A percentile compares a stretch with the other conserved stretches of the same genome.
Conservation (phyloP, 148 eudicot genomes). For the Heliamphora exappendiculata region DNA sequence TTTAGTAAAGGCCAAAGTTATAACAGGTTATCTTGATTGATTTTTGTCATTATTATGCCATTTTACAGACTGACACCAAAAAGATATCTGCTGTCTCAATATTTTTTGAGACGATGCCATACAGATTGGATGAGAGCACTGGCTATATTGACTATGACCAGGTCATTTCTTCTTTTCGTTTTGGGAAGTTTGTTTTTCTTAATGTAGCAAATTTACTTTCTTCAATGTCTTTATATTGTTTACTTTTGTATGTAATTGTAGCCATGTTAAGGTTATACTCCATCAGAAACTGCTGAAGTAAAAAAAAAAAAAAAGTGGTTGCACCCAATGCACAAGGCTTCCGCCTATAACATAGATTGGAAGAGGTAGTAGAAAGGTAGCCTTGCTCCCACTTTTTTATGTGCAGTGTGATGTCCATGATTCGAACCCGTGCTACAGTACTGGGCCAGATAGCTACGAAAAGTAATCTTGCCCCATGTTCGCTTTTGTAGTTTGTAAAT, state of each 20-base stretch:
- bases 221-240: neutral
- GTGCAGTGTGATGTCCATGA: too few species aligned
- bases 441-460: too few species aligned
- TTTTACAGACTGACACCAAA: conserved; percentile 90
- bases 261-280: neutral
- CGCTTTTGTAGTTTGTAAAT: neutral
- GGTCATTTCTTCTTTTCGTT: conserved; percentile 34
- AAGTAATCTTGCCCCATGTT: neutral
- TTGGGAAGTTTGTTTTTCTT: neutral
- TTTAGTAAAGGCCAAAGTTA: neutral
- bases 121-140: conserved; percentile 91
- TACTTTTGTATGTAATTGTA: neutral
- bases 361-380: too few species aligned
- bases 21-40: neutral
- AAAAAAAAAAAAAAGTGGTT: neutral
- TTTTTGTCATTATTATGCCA: neutral
- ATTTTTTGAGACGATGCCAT: conserved; percentile 98
- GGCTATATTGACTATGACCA: conserved; percentile 96
- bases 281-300: neutral
- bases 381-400: too few species aligned
- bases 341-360: too few species aligned
- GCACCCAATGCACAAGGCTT: too few species aligned
- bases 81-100: conserved; percentile 98
- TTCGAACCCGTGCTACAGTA: too few species aligned
- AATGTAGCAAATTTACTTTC: neutral